These are phyloP conservation scores for Epichloe scottii DNA, from an alignment of 2,329 filamentous ascomycete genomes.

Conservation along the genomic window DNA sequence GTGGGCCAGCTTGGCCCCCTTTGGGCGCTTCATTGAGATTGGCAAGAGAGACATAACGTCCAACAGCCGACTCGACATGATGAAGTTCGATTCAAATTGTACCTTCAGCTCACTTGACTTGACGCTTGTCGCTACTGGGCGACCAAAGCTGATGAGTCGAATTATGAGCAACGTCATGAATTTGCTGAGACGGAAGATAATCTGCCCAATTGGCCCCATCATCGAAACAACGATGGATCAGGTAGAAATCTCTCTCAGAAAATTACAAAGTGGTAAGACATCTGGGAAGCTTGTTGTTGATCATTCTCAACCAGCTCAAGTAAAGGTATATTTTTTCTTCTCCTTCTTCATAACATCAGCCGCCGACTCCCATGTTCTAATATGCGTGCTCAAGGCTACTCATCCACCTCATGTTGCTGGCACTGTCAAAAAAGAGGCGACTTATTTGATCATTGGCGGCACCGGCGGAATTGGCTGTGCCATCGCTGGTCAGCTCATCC, in stretches of 20 bases:
- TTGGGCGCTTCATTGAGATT: conserved; percentile 34
- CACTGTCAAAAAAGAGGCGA: conserved; percentile 25
- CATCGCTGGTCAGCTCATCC: conserved; percentile 35
- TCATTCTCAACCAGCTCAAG: conserved; percentile 27
- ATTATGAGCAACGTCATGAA: conserved; percentile 25
- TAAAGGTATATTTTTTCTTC: conserved; percentile 18
- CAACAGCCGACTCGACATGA: conserved; percentile 33
- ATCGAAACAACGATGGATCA: conserved; percentile 24
- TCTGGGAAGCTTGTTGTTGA: conserved; percentile 33
- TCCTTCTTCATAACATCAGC: background rate
- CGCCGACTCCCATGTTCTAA: background rate
- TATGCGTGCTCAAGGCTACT: conserved; percentile 7
- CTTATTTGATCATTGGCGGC: conserved; percentile 38
- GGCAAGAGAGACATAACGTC: conserved; percentile 24
- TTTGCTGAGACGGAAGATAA: conserved; percentile 20
- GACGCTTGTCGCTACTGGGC: conserved; percentile 27
- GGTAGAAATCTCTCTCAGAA: conserved; percentile 24
- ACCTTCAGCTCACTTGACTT: conserved; percentile 35
- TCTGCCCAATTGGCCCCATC: conserved; percentile 24
- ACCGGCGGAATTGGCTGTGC: conserved; percentile 38
- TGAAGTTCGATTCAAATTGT: conserved; percentile 33
- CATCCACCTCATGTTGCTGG: conserved; percentile 8
- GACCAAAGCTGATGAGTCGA: conserved; percentile 18
- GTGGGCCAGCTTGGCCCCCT: conserved; percentile 30
- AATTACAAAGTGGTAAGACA: conserved; percentile 21